Evolutionary conservation across 495 filamentous ascomycete species (phyloP), one percentile per base, ranked within the genome.

Genomic region (Bryoglossum gracile): DNA sequence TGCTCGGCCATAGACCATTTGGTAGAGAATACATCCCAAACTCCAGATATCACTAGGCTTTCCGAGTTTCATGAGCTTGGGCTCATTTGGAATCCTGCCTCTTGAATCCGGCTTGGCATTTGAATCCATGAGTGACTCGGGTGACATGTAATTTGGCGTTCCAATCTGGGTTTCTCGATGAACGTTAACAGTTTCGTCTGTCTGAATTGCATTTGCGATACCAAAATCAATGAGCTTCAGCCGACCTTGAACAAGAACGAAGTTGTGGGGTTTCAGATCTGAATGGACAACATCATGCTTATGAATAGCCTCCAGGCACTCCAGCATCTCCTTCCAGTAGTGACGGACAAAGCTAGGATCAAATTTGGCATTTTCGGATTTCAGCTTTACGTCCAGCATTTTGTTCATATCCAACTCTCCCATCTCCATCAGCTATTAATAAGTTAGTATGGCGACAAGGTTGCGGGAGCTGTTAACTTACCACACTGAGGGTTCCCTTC

Each of bases 321-420:
- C 87, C 3, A 98, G 84, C 94, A 98, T 97, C 67, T 98, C 92
- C 60, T 89, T 88, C 92, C 92, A 98, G 70, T 94, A 95, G 66
- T 87, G 88, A 8, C 92, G 84, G n/a, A 89, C 86, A 57, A 96
- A 97, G 41, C 81, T 84, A 8, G 86, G 73, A 61, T 98, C 92
- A 48, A 97, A 84, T 22, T 68, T 69, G 26, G 86, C 78, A 49
- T 85, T 79, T 55, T 90, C 87, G 0, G 79, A 70, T 40, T 85
- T 83, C 25, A 84, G 67, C 23, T 83, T 79, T 28, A 82, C 78
- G 5, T 76, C 83, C 23, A 98, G 80, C 14, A 96, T 81, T 44
- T 86, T 87, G 56, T 89, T 86, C 59, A 98, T 74, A 59, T 97
- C 94, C n/a, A 89, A 80, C 65, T 98, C 92, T 50, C 92, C 92